Base-by-base conservation (phyloP, 768 basidiomycete genomes). In the Suillus clintonianus region DNA sequence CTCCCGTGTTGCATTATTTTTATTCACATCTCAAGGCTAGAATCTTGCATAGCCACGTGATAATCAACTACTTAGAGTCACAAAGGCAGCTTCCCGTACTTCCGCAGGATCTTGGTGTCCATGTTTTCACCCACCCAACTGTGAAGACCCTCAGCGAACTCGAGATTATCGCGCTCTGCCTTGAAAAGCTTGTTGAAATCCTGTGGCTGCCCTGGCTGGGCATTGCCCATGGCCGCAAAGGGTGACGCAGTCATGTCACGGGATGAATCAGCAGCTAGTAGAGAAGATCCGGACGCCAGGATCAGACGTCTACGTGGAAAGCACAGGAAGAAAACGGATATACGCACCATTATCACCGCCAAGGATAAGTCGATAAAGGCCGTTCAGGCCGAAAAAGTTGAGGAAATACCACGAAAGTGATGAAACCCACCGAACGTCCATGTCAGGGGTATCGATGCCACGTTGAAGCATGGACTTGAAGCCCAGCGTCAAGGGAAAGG, bases 361-460 rank as follows among this genome's bases (percentile, higher is more conserved):
- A 64, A 99, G 88, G 64, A 99, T 86, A 64, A 99, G 88, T 56
- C 91, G 92, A 81, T 99, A 99, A 19, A 99, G 77, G 19, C 95
- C 96, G 72, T 98, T 98, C 65, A 99, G 79, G 60, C 97, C 97
- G 77, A 99, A 99, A 79, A 98, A 93, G 81, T 98, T 99, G 71
- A 99, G 87, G 79, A 99, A 99, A 79, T 99, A 99, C 97, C 97
- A 99, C 19, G 94, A 96, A 61, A 99, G 82, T 13, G 97, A 97
- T 24, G 97, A 99, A 37, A 99, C 97, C 96, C 97, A 99, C 78
- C 94, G 87, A 13, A 98, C 97, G 76, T 99, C 97, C 91, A 99
- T 93, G 74, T 97, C 95, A 13, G 89, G 89, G 0, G 96, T 96
- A 73, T 95, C 91, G 55, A 99, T 92, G 30, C 96, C 97, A 57